Evolutionary conservation across 2,329 filamentous ascomycete genomes (phyloP).

Genomic region (Calonectria naviculata): DNA sequence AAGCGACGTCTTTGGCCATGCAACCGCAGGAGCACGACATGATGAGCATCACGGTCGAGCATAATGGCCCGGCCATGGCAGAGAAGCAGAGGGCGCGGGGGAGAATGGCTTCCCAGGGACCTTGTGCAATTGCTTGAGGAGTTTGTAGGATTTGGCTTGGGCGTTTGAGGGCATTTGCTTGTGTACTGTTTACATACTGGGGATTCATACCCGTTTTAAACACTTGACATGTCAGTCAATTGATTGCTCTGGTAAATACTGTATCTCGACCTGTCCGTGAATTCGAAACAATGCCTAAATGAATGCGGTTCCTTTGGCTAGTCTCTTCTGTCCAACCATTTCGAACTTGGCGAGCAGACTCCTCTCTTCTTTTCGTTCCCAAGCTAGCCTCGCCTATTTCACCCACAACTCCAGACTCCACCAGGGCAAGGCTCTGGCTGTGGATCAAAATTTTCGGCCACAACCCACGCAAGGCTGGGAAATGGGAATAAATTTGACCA

Average conservation of each 20-base stretch:
- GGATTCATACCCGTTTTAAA: conserved; percentile 45
- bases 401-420: conserved; percentile 20
- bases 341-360: neutral
- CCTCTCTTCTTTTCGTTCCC: neutral
- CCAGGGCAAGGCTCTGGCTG: conserved; percentile 40
- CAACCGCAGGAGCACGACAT: conserved; percentile 19
- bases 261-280: neutral
- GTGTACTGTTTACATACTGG: conserved; percentile 45
- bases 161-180: conserved; percentile 50
- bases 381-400: neutral
- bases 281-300: neutral
- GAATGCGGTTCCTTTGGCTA: neutral
- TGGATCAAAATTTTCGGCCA: conserved; percentile 32
- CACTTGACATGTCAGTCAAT: conserved; percentile 30
- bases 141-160: conserved; percentile 48
- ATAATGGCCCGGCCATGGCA: neutral
- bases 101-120: conserved; percentile 27
- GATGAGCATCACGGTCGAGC: conserved; percentile 3
- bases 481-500: conserved; percentile 23
- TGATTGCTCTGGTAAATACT: conserved; percentile 21
- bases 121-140: conserved; percentile 46
- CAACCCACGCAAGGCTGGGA: conserved; percentile 37
- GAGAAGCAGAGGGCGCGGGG: conserved; percentile 25
- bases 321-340: neutral
- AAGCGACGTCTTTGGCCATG: neutral